Evolutionary conservation across 768 basidiomycete genomes (phyloP), one percentile per base, ranked within the genome.

Genomic region (Amyloporia xantha): DNA sequence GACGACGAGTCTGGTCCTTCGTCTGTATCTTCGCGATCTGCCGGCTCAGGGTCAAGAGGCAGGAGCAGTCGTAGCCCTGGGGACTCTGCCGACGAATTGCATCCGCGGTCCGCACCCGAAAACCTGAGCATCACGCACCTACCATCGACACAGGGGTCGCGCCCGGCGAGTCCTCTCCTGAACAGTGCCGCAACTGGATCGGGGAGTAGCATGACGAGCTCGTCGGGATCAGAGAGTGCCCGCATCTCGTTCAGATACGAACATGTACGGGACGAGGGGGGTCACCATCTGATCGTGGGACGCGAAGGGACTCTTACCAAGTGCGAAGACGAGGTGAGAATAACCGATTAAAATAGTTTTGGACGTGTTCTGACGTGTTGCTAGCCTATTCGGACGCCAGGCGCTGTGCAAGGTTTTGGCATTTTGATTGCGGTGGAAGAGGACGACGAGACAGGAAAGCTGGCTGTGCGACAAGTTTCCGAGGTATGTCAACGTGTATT

Each of bases 341-440:
- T 9, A 24, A n/a, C 26, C 13, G 5, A 4, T 26, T 15, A 2
- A 30, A 23, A 24, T 17, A 5, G 11, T 1, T n/a, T 5, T 36
- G 19, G 17, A 10, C 25, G 17, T 25, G n/a, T 10, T 12, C 44
- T 45, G 30, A 45, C 33, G 23, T 12, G 6, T 11, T 30, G 38
- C 5, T 47, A 86, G 82, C 90, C 89, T 0, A 92, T 92, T 41
- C 78, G 82, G 1, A 81, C 83, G 0, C 90, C 88, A 11, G 89
- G 89, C 2, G 82, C 88, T 1, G 76, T 91, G 1, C 90, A 92
- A 68, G 82, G 79, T 0, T 92, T 84, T 58, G 89, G 88, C n/a
- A 82, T 91, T 0, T 71, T 91, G 3, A 75, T 91, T 43, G 85
- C 76, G 1, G 66, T 90, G 1, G 80, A 84, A 51, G 79, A 86